These are phyloP conservation scores for Coemansia sp. DNA, from an alignment of 192 early-diverging fungal species.

Conservation along the genomic window DNA sequence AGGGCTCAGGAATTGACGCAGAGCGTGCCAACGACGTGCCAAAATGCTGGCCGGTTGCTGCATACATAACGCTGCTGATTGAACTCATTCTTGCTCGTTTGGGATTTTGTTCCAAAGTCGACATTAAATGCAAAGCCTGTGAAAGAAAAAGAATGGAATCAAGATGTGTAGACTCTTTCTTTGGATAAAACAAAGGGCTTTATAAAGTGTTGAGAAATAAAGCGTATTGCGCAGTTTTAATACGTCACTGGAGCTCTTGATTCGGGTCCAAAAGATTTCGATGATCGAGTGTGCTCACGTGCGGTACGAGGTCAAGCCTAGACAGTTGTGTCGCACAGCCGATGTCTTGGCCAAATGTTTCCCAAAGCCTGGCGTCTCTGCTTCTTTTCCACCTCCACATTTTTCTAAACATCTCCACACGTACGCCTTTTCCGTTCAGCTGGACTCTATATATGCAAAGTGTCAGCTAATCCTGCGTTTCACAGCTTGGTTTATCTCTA, in stretches of 20 bases:
- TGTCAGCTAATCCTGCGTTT: neutral
- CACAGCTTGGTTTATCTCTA: neutral
- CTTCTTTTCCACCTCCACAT: neutral
- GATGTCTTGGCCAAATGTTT: neutral
- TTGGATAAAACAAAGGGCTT: neutral
- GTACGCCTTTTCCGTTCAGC: neutral
- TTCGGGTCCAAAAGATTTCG: neutral
- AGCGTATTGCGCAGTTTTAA: neutral
- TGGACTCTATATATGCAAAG: neutral
- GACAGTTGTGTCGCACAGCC: neutral
- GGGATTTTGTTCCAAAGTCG: neutral
- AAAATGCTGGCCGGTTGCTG: conserved; percentile 6
- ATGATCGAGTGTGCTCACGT: too few species aligned
- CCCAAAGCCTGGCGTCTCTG: neutral
- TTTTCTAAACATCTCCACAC: neutral
- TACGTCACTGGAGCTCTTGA: neutral
- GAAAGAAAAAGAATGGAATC: neutral
- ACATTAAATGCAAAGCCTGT: neutral
- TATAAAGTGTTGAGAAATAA: neutral
- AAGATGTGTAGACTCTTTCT: neutral
- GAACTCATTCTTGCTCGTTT: conserved; percentile 26
- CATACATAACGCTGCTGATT: conserved; percentile 5
- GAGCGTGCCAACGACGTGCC: conserved; percentile 1
- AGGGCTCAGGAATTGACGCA: conserved; percentile 1
- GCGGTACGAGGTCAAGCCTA: too few species aligned